Percentiles rank a stretch among this genome's conserved stretches.
phyloP scores from a whole-genome alignment of 1,284 basidiomycete genomes.

The Leccinum glutinopallens region DNA sequence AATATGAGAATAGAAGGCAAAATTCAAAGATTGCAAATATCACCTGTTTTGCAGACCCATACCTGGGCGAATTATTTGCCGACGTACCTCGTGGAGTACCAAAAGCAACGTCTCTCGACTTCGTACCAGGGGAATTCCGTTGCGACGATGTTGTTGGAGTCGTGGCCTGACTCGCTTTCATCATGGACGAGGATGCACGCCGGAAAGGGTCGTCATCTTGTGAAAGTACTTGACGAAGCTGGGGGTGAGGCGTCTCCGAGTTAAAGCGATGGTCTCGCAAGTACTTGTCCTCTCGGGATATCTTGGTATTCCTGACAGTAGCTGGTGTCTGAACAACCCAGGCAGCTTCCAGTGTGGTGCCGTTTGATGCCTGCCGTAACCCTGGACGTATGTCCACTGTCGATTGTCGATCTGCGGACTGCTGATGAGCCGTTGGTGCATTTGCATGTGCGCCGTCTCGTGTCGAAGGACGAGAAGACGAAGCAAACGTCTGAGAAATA shows the following conservation, averaged over 20 bases:
- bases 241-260: constrained; percentile 31
- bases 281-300: constrained; percentile 35
- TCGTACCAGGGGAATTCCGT: constrained; percentile 29
- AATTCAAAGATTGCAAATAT: background rate
- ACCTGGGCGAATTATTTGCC: constrained; percentile 27
- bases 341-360: constrained; percentile 32
- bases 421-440: constrained; percentile 13
- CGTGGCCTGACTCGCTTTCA: constrained; percentile 31
- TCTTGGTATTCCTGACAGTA: constrained; percentile 20
- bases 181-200: constrained; percentile 32
- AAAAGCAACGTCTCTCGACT: constrained; percentile 19
- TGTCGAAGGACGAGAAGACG: constrained; percentile 34
- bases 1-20: constrained; percentile 14
- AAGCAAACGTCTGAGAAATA: constrained; percentile 21
- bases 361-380: constrained; percentile 20
- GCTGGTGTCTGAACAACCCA: constrained; percentile 38
- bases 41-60: constrained; percentile 32
- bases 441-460: constrained; percentile 25
- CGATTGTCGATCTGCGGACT: constrained; percentile 19
- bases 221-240: constrained; percentile 38
- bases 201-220: constrained; percentile 31
- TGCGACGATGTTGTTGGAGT: constrained; percentile 31
- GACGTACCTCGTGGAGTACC: constrained; percentile 29
- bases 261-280: constrained; percentile 23
- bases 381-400: constrained; percentile 17